Evolutionary conservation across 2,329 filamentous ascomycete species (phyloP).

Genomic region (Aspergillus fumigatiaffinis): DNA sequence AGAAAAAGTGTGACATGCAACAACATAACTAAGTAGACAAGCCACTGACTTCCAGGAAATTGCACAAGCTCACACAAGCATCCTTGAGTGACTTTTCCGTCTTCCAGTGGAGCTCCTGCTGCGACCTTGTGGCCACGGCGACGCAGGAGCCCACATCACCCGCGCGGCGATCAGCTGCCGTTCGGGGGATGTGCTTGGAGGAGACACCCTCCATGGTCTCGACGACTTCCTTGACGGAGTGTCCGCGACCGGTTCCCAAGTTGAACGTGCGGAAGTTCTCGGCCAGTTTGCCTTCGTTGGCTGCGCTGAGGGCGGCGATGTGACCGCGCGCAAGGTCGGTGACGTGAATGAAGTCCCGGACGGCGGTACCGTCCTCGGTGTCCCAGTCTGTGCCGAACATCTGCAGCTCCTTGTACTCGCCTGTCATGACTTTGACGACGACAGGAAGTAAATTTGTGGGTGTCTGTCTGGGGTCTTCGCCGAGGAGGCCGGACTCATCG

Average conservation of each 20-base stretch:
- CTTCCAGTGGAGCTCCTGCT: slow-evolving; percentile 53
- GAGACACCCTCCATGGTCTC: slow-evolving; percentile 37
- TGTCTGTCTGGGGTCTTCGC: slow-evolving; percentile 59
- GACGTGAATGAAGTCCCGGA: slow-evolving; percentile 67
- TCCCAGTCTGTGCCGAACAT: slow-evolving; percentile 64
- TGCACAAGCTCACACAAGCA: slow-evolving; percentile 37
- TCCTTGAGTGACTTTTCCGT: slow-evolving; percentile 36
- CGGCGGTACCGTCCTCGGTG: slow-evolving; percentile 61
- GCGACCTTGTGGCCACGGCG: slow-evolving; percentile 31
- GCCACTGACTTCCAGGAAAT: slow-evolving; percentile 33
- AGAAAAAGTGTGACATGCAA: background rate
- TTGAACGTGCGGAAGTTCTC: slow-evolving; percentile 43
- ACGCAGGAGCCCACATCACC: slow-evolving; percentile 41
- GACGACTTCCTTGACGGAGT: slow-evolving; percentile 38
- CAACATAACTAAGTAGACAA: slow-evolving; percentile 11
- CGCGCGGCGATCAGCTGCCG: slow-evolving; percentile 29
- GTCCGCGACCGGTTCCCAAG: slow-evolving; percentile 35
- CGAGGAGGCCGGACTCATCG: slow-evolving; percentile 59
- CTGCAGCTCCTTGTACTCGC: slow-evolving; percentile 50
- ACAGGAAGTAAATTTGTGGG: slow-evolving; percentile 64
- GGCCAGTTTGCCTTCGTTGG: slow-evolving; percentile 28
- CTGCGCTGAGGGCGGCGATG: slow-evolving; percentile 53
- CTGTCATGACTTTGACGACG: slow-evolving; percentile 58
- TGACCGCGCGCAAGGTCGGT: slow-evolving; percentile 61
- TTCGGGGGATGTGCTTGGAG: slow-evolving; percentile 30